Evolutionary conservation across 2,329 filamentous ascomycete genomes (phyloP).

Genomic region (Dactylellina leptospora): DNA sequence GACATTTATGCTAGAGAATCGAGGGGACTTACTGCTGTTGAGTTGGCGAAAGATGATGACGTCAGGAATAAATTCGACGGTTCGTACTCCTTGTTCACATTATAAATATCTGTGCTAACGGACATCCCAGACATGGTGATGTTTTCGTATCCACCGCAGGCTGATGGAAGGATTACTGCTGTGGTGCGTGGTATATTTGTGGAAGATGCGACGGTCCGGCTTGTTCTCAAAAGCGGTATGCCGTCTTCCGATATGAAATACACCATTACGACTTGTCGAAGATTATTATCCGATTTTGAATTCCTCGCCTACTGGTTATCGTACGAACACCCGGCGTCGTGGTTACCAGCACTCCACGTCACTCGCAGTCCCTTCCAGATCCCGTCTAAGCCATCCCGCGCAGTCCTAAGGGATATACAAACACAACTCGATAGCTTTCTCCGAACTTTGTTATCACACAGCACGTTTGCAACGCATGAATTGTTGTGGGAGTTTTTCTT

Average conservation of each 20-base stretch:
- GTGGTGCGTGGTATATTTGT: conserved; percentile 97
- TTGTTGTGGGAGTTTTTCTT: conserved; percentile 99
- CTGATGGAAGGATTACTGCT: conserved; percentile 84
- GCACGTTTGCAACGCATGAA: conserved; percentile 94
- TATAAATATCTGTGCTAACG: not conserved
- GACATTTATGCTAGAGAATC: conserved; percentile 84
- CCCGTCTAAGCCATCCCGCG: conserved; percentile 86
- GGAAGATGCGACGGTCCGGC: conserved; percentile 89
- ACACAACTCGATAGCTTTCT: conserved; percentile 86
- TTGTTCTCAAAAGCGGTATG: conserved; percentile 92
- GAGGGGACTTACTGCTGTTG: conserved; percentile 89
- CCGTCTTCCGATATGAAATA: conserved; percentile 78
- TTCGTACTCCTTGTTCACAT: conserved; percentile 19
- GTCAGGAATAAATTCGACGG: conserved; percentile 90
- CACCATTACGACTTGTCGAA: conserved; percentile 91
- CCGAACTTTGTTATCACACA: conserved; percentile 83
- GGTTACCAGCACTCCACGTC: conserved; percentile 81
- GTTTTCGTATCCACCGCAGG: conserved; percentile 75
- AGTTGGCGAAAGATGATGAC: conserved; percentile 97
- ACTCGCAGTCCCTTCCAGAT: conserved; percentile 90
- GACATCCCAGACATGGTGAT: conserved; percentile 76
- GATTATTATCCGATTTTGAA: conserved; percentile 89
- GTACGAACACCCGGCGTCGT: conserved; percentile 92
- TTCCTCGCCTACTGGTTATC: conserved; percentile 83
- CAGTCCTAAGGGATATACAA: conserved; percentile 87